These are phyloP conservation scores for Herpotrichia juniperi DNA, from an alignment of 2,329 filamentous ascomycete genomes.

Conservation along the genomic window DNA sequence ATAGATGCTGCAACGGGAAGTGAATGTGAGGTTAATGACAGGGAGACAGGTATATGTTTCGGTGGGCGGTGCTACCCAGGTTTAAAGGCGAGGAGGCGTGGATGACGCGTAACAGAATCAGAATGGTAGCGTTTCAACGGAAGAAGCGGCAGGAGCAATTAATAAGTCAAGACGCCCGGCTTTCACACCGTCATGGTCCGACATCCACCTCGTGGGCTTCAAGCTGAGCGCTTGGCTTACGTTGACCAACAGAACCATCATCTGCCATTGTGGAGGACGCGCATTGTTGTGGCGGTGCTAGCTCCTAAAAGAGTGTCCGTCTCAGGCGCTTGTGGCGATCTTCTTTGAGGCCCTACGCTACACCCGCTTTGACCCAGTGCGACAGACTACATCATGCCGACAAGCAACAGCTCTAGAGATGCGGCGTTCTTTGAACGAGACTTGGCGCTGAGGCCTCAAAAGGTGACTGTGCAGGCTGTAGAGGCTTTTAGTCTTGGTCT, in stretches of 20 bases:
- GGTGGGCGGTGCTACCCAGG: background rate
- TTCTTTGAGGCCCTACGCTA: slow-evolving; percentile 1
- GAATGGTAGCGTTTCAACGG: background rate
- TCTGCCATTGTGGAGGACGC: background rate
- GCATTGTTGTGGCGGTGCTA: background rate
- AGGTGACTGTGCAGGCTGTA: no score
- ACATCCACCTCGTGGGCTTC: background rate
- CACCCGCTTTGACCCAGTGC: background rate
- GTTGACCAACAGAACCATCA: background rate
- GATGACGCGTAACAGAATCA: slow-evolving; percentile 9
- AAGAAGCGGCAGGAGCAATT: slow-evolving; percentile 10
- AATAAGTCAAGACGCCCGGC: slow-evolving; percentile 3
- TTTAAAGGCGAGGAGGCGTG: slow-evolving; percentile 1
- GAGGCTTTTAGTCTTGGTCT: no score
- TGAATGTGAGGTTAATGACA: background rate
- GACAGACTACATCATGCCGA: slow-evolving; percentile 2
- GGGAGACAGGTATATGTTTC: slow-evolving; percentile 1
- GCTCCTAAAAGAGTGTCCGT: background rate
- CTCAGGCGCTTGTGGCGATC: slow-evolving; percentile 3
- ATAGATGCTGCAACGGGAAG: background rate
- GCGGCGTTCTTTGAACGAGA: background rate
- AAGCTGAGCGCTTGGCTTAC: background rate
- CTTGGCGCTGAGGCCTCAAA: background rate
- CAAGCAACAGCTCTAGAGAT: background rate
- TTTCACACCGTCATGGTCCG: background rate